Evolutionary conservation across 2,329 filamentous ascomycete species (phyloP), one percentile per base, ranked within the genome.

Genomic region (Leptographium lundbergii): DNA sequence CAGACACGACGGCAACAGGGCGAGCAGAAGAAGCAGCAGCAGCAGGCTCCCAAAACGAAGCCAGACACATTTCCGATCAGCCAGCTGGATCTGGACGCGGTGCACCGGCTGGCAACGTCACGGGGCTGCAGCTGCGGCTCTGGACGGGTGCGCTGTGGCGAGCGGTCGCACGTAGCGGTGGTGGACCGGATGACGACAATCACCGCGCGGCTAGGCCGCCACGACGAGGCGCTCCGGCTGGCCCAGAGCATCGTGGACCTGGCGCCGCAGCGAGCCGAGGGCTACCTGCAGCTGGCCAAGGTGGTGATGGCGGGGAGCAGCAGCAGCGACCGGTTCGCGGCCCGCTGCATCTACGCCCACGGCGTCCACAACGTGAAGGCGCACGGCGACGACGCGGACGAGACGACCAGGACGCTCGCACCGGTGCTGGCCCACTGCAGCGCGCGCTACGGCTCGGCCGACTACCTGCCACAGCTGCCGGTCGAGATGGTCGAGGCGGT

Each of bases 201-300:
- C 9, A 56, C 59, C 2, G 2, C 24, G 13, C 32, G 27, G 14
- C 27, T 59, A n/a, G 48, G 57, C 19, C 34, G 27, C 4, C 5
- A 27, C 14, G 50, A 54, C 1, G 32, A 58, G 29, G 60, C 57
- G 2, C 13, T 24, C 9, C 22, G 19, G 14, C 36, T 60, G 34
- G 61, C 56, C 13, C 59, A 63, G 55, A 60, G 56, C 52, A 24
- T 60, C 22, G 24, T 64, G 9, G 59, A 64, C 22, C 32, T 63
- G 42, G 60, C 60, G 17, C 61, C 61, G 4, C 25, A 59, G 3
- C 42, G 34, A 1, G 48, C 61, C 14, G 39, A 62, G 47, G 62
- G 63, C 4, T 65, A 65, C 24, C 59, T 65, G n/a, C 57, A 59
- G 29, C 17, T 62, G 55, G 63, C 58, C 25, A 62, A 60, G 58